Conservation (phyloP, 2,329 filamentous ascomycete genomes). For the Calonectria naviculata region DNA sequence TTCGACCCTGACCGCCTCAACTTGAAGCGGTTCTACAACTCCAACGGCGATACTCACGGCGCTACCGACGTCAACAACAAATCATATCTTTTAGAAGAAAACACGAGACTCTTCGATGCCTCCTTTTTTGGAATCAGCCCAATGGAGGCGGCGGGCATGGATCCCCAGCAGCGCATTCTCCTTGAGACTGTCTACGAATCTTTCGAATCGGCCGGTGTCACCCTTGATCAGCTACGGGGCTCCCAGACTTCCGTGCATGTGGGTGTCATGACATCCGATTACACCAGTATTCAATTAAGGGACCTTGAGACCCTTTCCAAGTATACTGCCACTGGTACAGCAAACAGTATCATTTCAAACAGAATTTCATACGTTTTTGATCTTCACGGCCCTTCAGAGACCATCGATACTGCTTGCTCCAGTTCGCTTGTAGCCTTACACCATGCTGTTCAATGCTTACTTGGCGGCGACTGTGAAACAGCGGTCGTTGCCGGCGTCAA, state of each 20-base stretch:
- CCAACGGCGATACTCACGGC: slow-evolving; percentile 32
- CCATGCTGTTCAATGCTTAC: slow-evolving; percentile 29
- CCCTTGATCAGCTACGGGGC: slow-evolving; percentile 10
- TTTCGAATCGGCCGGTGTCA: slow-evolving; percentile 16
- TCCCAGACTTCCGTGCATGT: slow-evolving; percentile 33
- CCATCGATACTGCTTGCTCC: slow-evolving; percentile 53
- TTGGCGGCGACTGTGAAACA: slow-evolving; percentile 18
- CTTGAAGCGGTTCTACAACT: slow-evolving; percentile 28
- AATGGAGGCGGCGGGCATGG: slow-evolving; percentile 38
- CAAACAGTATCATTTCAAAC: slow-evolving; percentile 27
- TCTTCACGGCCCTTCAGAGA: slow-evolving; percentile 35
- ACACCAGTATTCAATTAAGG: slow-evolving; percentile 24
- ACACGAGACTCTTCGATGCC: slow-evolving; percentile 36
- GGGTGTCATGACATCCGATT: slow-evolving; percentile 41
- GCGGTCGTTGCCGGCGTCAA: slow-evolving; percentile 32
- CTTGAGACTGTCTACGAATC: slow-evolving; percentile 51
- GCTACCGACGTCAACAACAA: slow-evolving; percentile 42
- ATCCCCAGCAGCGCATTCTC: slow-evolving; percentile 47
- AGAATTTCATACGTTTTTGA: slow-evolving; percentile 36
- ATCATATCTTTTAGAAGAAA: slow-evolving; percentile 38
- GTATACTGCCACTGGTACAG: slow-evolving; percentile 20
- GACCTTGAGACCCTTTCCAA: slow-evolving; percentile 1
- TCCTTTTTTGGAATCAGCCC: slow-evolving; percentile 30
- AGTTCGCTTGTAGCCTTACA: slow-evolving; percentile 49
- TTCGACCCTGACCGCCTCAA: slow-evolving; percentile 23